Conservation (phyloP, 2,329 filamentous ascomycete species). For the Hypoxylon sp. region DNA sequence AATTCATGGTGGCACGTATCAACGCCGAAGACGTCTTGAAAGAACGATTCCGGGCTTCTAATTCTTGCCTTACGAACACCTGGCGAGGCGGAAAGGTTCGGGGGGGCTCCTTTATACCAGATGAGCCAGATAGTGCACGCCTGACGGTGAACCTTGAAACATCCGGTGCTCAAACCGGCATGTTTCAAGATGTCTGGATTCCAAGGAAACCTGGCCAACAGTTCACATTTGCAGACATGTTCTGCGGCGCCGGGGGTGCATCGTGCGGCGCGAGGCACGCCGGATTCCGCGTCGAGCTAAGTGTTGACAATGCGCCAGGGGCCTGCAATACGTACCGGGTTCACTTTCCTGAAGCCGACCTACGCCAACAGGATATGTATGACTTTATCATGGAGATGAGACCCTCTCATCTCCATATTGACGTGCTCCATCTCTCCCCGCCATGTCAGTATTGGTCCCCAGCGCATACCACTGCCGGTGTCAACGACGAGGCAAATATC, state of each 20-base stretch:
- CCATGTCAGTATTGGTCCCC: constrained; percentile 84
- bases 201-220: constrained; percentile 53
- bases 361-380: constrained; percentile 65
- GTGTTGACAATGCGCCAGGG: constrained; percentile 72
- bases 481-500: constrained; percentile 77
- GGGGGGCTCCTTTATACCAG: constrained; percentile 47
- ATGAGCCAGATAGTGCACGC: constrained; percentile 22
- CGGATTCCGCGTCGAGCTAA: constrained; percentile 72
- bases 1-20: constrained; percentile 51
- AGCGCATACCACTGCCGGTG: constrained; percentile 73
- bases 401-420: constrained; percentile 63
- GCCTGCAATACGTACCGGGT: constrained; percentile 71
- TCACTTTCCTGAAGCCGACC: constrained; percentile 69
- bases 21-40: constrained; percentile 50
- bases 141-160: constrained; percentile 44
- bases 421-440: constrained; percentile 81
- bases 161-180: constrained; percentile 22
- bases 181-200: constrained; percentile 24
- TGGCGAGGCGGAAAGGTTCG: constrained; percentile 51
- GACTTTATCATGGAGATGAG: constrained; percentile 62
- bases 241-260: constrained; percentile 74
- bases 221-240: constrained; percentile 74
- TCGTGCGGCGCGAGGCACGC: constrained; percentile 66
- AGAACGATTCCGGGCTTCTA: constrained; percentile 49
- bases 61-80: constrained; percentile 45